A percentile compares a stretch with the other conserved stretches of the same genome.
These are phyloP conservation scores for Boletus rufocinnamomeus DNA, from an alignment of 768 basidiomycete genomes.

Conservation along the genomic window DNA sequence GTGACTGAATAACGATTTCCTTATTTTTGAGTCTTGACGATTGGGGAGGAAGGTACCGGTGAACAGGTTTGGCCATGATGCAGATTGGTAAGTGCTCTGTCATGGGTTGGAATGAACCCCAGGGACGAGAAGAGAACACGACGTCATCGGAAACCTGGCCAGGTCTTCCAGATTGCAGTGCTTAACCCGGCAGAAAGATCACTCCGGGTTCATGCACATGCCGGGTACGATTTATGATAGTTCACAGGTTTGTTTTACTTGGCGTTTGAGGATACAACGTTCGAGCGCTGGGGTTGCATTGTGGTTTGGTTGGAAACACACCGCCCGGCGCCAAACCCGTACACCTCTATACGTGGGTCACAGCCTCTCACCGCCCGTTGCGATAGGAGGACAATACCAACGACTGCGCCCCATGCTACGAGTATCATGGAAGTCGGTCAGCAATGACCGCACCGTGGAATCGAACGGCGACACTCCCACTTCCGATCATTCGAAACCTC, in stretches of 20 bases:
- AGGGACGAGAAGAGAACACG: not conserved
- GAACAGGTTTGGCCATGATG: not conserved
- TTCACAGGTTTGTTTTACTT: not conserved
- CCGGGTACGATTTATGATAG: not conserved
- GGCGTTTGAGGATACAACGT: constrained; percentile 19
- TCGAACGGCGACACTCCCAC: not conserved
- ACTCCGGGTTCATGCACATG: not conserved
- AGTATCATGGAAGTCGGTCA: not conserved
- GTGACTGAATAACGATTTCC: constrained; percentile 5
- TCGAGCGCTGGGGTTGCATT: not conserved
- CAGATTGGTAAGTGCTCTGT: not conserved
- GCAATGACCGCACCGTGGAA: not conserved
- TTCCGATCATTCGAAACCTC: not conserved
- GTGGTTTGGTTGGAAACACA: not conserved
- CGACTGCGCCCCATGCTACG: not conserved
- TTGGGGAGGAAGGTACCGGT: not conserved
- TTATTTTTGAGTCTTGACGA: not conserved
- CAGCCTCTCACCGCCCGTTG: not conserved
- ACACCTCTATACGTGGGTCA: not conserved
- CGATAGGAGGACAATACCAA: not conserved
- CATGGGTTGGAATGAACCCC: not conserved
- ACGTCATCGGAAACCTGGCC: not conserved
- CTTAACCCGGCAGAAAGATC: not conserved
- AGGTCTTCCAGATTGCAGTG: not conserved
- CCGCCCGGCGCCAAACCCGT: not conserved